phyloP scores from a whole-genome alignment of 2,329 filamentous ascomycete genomes.

The Alternaria sp. region DNA sequence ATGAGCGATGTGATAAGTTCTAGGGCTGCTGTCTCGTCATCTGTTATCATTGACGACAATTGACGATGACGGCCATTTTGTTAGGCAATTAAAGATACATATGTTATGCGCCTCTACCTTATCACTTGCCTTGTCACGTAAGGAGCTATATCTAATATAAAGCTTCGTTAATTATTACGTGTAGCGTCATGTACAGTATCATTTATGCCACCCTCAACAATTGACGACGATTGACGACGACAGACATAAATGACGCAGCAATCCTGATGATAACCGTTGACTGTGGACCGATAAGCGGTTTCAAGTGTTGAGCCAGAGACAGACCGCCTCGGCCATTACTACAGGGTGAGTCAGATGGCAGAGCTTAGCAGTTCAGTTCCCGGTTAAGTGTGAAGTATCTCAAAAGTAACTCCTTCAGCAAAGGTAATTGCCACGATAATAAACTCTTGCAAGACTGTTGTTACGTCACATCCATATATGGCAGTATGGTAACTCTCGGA shows the following conservation, averaged over 20 bases:
- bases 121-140: too few species aligned
- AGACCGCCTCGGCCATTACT: slow-evolving; percentile 4
- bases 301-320: background rate
- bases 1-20: background rate
- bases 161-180: too few species aligned
- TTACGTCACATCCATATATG: slow-evolving; percentile 3
- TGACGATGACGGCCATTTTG: too few species aligned
- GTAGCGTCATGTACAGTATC: too few species aligned
- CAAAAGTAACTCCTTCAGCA: background rate
- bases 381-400: slow-evolving; percentile 2
- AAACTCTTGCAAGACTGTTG: background rate
- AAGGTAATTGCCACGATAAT: background rate
- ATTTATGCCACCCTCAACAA: too few species aligned
- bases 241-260: too few species aligned
- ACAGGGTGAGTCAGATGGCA: background rate
- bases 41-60: too few species aligned
- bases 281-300: slow-evolving; percentile 3
- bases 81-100: too few species aligned
- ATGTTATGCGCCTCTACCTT: too few species aligned
- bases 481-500: slow-evolving; percentile 4
- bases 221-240: too few species aligned
- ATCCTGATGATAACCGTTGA: background rate
- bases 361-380: background rate
- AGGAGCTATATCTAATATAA: too few species aligned
- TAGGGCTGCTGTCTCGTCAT: too few species aligned